Evolutionary conservation across 140 eudicot genomes (phyloP).

Genomic region (Oenanthe javanica): DNA sequence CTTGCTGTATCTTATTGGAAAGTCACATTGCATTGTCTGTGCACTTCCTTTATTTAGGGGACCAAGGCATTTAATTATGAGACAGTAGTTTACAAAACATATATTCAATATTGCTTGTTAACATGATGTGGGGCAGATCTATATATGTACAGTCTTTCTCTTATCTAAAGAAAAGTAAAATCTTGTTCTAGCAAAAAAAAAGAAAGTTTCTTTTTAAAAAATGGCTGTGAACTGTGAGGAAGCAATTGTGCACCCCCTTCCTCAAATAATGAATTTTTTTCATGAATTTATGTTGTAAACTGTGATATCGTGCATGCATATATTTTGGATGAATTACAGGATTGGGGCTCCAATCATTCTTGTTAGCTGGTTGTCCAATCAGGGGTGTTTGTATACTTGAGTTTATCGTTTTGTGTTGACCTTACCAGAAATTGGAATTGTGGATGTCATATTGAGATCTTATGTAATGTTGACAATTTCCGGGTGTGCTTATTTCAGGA

Average conservation of each 20-base stretch:
- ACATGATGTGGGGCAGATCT: not conserved
- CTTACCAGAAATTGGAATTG: not conserved
- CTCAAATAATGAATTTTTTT: not conserved
- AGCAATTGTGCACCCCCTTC: not conserved
- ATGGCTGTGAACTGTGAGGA: not conserved
- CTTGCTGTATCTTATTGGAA: not conserved
- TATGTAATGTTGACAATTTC: not conserved
- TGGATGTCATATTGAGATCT: not conserved
- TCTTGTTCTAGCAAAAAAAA: not conserved
- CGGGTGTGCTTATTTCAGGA: constrained; percentile 14
- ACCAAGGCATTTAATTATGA: not conserved
- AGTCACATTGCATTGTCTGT: not conserved
- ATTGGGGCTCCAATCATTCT: not conserved
- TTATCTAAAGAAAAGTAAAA: not conserved
- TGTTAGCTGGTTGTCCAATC: not conserved
- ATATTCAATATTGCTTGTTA: not conserved
- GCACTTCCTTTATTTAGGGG: not conserved
- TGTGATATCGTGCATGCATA: not conserved
- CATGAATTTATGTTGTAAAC: not conserved
- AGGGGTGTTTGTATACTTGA: not conserved
- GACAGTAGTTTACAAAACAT: not conserved
- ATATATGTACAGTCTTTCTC: not conserved
- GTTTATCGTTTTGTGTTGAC: constrained; percentile 3
- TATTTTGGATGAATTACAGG: not conserved
- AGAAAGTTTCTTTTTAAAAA: not conserved